Conservation (phyloP, 495 filamentous ascomycete species). For the Trichocladium uniseriatum region DNA sequence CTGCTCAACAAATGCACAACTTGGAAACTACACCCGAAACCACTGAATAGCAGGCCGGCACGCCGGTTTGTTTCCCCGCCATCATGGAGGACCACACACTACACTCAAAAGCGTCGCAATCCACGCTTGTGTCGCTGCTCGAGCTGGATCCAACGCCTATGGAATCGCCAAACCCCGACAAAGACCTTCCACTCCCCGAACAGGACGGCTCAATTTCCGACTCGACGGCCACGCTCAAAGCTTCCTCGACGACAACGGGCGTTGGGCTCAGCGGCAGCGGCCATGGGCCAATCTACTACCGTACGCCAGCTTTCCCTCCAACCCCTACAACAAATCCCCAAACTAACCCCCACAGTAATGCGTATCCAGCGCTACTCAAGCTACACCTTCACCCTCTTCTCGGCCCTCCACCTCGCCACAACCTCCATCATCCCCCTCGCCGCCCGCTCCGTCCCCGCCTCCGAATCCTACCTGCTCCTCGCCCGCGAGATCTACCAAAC, state of each 20-base stretch:
- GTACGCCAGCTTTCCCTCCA: slow-evolving; percentile 32
- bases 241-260: slow-evolving; percentile 7
- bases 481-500: slow-evolving; percentile 77
- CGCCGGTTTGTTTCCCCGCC: not conserved
- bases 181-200: slow-evolving; percentile 44
- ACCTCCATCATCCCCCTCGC: slow-evolving; percentile 66
- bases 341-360: slow-evolving; percentile 45
- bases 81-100: slow-evolving; percentile 26
- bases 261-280: slow-evolving; percentile 50
- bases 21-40: not conserved
- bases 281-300: slow-evolving; percentile 50
- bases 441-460: slow-evolving; percentile 42
- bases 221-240: slow-evolving; percentile 21
- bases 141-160: slow-evolving; percentile 78
- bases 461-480: slow-evolving; percentile 57
- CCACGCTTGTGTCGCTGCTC: slow-evolving; percentile 55
- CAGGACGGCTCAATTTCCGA: slow-evolving; percentile 18
- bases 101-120: slow-evolving; percentile 33
- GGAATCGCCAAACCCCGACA: slow-evolving; percentile 49
- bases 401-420: slow-evolving; percentile 67
- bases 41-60: not conserved
- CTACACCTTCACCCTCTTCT: slow-evolving; percentile 76
- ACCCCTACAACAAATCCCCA: not conserved
- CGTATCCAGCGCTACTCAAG: slow-evolving; percentile 79
- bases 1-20: slow-evolving; percentile 1